Evolutionary conservation across 2,329 filamentous ascomycete species (phyloP).

Genomic region (Zasmidium cellare): DNA sequence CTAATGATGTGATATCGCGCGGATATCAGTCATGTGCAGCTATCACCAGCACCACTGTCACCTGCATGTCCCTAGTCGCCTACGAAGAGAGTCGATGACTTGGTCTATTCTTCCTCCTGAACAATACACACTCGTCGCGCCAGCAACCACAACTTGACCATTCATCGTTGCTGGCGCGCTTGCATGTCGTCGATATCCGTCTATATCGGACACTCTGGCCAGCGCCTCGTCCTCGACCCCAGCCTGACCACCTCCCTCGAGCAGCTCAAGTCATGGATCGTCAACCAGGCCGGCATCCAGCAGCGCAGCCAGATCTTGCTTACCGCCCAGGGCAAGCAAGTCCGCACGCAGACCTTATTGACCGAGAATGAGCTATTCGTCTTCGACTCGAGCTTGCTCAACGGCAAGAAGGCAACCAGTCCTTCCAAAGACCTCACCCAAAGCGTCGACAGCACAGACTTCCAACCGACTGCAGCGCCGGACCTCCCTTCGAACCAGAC

Average conservation of each 20-base stretch:
- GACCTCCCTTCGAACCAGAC: constrained; percentile 79
- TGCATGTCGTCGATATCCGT: constrained; percentile 83
- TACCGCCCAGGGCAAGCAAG: constrained; percentile 78
- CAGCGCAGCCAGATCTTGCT: constrained; percentile 80
- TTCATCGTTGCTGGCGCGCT: constrained; percentile 38
- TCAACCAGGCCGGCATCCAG: constrained; percentile 71
- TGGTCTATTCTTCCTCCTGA: neutral
- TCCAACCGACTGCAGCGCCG: constrained; percentile 65
- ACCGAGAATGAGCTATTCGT: constrained; percentile 90
- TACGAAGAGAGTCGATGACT: neutral
- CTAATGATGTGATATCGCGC: no score
- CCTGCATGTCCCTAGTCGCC: neutral
- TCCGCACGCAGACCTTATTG: constrained; percentile 76
- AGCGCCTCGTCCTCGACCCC: constrained; percentile 77
- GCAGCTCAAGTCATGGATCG: constrained; percentile 79
- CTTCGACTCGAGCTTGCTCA: constrained; percentile 70
- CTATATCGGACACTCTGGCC: constrained; percentile 83
- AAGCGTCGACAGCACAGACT: constrained; percentile 46
- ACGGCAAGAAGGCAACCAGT: constrained; percentile 27
- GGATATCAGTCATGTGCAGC: no score
- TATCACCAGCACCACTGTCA: neutral
- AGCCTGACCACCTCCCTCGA: constrained; percentile 77
- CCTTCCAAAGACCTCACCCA: constrained; percentile 44
- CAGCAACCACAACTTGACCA: constrained; percentile 6
- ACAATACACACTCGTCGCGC: constrained; percentile 5